phyloP scores from a whole-genome alignment of 2,329 filamentous ascomycete genomes.

The Alternaria gaisen region DNA sequence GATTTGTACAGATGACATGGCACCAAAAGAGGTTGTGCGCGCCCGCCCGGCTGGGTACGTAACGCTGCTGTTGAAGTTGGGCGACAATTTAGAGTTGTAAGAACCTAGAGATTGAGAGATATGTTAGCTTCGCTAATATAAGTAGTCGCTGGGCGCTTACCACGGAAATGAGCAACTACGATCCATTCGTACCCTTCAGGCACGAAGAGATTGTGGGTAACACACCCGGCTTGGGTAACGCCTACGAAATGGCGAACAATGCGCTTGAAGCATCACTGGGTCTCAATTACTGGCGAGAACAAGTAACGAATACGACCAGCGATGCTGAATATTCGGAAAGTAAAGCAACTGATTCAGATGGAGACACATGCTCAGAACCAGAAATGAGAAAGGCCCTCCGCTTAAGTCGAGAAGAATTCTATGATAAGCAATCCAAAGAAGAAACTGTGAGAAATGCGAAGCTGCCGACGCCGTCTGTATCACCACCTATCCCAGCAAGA shows the following conservation, averaged over 20 bases:
- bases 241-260: constrained; percentile 14
- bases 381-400: constrained; percentile 8
- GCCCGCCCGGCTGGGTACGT: constrained; percentile 22
- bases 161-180: constrained; percentile 23
- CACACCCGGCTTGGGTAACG: constrained; percentile 21
- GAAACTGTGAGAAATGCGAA: neutral
- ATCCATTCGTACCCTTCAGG: constrained; percentile 15
- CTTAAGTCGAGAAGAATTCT: neutral
- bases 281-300: constrained; percentile 23
- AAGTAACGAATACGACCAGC: neutral
- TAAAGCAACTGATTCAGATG: neutral
- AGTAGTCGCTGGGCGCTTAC: constrained; percentile 33
- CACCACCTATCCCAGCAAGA: neutral
- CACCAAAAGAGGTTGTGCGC: constrained; percentile 11
- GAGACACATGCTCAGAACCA: constrained; percentile 1
- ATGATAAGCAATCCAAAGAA: neutral
- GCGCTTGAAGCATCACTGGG: constrained; percentile 4
- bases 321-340: constrained; percentile 5
- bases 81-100: constrained; percentile 23
- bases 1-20: constrained; percentile 31
- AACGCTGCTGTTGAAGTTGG: constrained; percentile 27
- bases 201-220: neutral
- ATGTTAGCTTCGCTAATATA: neutral
- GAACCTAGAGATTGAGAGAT: neutral
- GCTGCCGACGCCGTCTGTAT: neutral